These are phyloP conservation scores for Mucor lusitanicus DNA, from an alignment of 371 early-diverging fungal species.

Conservation along the genomic window DNA sequence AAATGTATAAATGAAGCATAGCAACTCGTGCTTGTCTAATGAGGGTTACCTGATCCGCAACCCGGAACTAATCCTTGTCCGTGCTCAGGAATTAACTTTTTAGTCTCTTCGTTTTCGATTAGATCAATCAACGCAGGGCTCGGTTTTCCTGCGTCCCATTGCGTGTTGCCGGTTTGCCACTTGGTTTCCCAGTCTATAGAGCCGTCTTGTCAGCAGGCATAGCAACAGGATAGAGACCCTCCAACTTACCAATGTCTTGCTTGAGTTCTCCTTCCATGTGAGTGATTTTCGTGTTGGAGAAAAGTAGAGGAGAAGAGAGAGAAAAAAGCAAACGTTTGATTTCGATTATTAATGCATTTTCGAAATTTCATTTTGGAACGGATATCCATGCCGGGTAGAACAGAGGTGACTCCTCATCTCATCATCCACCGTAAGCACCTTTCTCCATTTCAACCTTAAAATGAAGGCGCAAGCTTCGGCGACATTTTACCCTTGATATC, in stretches of 20 bases:
- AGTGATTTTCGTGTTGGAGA: background rate
- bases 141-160: constrained; percentile 66
- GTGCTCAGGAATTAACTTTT: constrained; percentile 54
- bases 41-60: constrained; percentile 66
- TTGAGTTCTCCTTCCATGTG: background rate
- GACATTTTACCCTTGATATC: background rate
- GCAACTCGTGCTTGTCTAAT: constrained; percentile 6
- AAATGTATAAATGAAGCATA: background rate
- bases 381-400: background rate
- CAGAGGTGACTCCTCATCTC: background rate
- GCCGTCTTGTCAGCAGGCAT: background rate
- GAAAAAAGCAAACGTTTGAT: background rate
- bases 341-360: constrained; percentile 9
- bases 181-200: constrained; percentile 57
- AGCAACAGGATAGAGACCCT: too few species aligned
- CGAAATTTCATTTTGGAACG: background rate
- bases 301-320: background rate
- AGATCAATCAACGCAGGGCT: constrained; percentile 71
- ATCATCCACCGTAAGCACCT: background rate
- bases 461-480: background rate
- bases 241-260: background rate
- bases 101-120: constrained; percentile 54
- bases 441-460: background rate
- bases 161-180: constrained; percentile 57
- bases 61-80: constrained; percentile 81